phyloP scores from a whole-genome alignment of 2,329 filamentous ascomycete species.

The Diaporthe amygdali region DNA sequence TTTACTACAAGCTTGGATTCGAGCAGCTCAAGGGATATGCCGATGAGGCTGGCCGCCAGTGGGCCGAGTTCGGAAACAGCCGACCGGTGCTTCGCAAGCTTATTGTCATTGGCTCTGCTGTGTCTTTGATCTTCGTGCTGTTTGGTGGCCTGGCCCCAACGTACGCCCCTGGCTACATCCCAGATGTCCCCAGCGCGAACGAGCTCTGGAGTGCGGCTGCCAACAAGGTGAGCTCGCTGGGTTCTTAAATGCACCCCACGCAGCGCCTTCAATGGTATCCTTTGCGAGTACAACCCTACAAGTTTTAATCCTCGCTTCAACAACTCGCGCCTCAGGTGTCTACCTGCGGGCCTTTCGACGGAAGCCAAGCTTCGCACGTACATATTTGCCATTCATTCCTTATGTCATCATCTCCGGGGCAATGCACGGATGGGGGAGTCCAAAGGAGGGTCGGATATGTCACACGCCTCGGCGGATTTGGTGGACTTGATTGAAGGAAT shows the following conservation, averaged over 20 bases:
- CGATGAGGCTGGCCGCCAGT: conserved; percentile 73
- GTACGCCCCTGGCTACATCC: conserved; percentile 56
- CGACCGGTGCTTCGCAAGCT: conserved; percentile 82
- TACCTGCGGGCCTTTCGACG: conserved; percentile 1
- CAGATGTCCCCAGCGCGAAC: conserved; percentile 49
- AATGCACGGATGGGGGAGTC: not conserved
- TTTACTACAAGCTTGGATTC: conserved; percentile 85
- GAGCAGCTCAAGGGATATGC: conserved; percentile 85
- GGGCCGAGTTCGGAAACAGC: conserved; percentile 83
- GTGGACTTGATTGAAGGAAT: not conserved
- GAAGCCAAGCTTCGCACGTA: conserved; percentile 3
- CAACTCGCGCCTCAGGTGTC: not conserved
- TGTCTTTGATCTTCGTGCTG: conserved; percentile 72
- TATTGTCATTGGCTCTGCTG: conserved; percentile 67
- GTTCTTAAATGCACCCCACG: not conserved
- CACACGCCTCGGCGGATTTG: not conserved
- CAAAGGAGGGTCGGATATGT: not conserved
- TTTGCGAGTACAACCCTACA: not conserved
- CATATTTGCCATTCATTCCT: conserved; percentile 14
- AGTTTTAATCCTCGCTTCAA: conserved; percentile 12
- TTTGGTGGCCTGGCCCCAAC: conserved; percentile 70
- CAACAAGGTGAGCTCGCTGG: conserved; percentile 52
- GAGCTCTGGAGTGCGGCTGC: conserved; percentile 54
- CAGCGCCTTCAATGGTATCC: not conserved
- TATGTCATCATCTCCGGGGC: not conserved